Evolutionary conservation across 2,329 filamentous ascomycete genomes (phyloP).

Genomic region (Xylaria hypoxylon): DNA sequence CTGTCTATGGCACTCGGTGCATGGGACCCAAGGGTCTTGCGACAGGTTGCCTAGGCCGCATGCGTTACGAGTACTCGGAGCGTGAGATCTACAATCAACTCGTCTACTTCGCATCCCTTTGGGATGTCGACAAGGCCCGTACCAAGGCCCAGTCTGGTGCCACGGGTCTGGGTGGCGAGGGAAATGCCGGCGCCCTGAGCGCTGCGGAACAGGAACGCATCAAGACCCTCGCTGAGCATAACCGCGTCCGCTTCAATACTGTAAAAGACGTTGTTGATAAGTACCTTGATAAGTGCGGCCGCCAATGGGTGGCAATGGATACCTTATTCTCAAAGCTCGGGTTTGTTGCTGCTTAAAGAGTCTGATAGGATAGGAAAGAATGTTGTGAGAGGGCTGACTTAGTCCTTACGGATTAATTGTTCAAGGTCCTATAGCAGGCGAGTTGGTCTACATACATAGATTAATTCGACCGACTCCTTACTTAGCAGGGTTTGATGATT

Average conservation of each 20-base stretch:
- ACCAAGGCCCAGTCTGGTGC: constrained; percentile 60
- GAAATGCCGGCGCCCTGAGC: constrained; percentile 53
- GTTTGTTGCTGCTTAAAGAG: constrained; percentile 53
- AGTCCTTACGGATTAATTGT: no score
- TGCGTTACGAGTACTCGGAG: constrained; percentile 89
- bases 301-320: constrained; percentile 96
- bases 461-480: not conserved
- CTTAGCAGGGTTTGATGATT: not conserved
- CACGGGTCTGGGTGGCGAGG: constrained; percentile 52
- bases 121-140: constrained; percentile 88
- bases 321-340: constrained; percentile 79
- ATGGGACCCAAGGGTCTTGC: constrained; percentile 88
- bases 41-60: constrained; percentile 84
- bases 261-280: constrained; percentile 81
- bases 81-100: constrained; percentile 96
- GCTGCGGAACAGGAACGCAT: constrained; percentile 73
- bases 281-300: constrained; percentile 89
- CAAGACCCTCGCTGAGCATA: constrained; percentile 80
- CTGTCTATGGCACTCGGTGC: constrained; percentile 90
- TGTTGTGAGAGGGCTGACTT: no score
- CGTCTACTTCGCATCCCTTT: constrained; percentile 85
- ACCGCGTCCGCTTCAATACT: constrained; percentile 81
- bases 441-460: constrained; percentile 1
- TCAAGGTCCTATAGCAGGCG: not conserved
- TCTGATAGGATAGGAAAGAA: not conserved